phyloP scores from a whole-genome alignment of 495 filamentous ascomycete genomes.

The Trichoderma asperelloides region DNA sequence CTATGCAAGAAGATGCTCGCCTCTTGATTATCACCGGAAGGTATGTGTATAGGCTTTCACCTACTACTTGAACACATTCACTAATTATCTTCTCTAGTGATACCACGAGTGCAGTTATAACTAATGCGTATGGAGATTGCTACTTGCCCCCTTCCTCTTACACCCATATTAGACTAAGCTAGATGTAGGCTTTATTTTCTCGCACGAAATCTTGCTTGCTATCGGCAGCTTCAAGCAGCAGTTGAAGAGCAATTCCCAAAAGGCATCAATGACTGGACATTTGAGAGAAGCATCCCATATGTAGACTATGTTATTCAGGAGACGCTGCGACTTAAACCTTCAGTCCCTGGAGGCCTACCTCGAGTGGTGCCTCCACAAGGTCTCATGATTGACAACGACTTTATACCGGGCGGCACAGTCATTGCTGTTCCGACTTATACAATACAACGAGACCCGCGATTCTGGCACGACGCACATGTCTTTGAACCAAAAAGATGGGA shows the following conservation, averaged over 20 bases:
- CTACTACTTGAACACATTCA: background rate
- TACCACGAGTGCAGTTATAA: conserved; percentile 13
- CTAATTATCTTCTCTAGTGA: conserved; percentile 10
- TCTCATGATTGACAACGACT: conserved; percentile 35
- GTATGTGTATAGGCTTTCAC: background rate
- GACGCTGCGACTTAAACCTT: conserved; percentile 39
- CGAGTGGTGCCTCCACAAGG: conserved; percentile 38
- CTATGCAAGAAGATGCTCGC: conserved; percentile 16
- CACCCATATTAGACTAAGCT: background rate
- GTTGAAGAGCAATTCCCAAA: conserved; percentile 13
- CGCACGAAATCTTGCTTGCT: conserved; percentile 13
- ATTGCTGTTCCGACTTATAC: conserved; percentile 17
- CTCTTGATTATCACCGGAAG: conserved; percentile 17
- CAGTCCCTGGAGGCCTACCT: conserved; percentile 23
- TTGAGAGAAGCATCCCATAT: conserved; percentile 19
- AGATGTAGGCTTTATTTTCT: conserved; percentile 15
- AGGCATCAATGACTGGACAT: conserved; percentile 16
- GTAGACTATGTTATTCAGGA: conserved; percentile 47
- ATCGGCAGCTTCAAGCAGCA: conserved; percentile 15
- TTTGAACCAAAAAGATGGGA: conserved; percentile 49
- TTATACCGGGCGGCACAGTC: conserved; percentile 37
- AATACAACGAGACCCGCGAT: conserved; percentile 26
- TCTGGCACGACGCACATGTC: conserved; percentile 30
- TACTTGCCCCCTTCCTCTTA: background rate
- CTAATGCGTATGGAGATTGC: conserved; percentile 7